Conservation (phyloP, 2,329 filamentous ascomycete species). For the Alternaria arbusti region DNA sequence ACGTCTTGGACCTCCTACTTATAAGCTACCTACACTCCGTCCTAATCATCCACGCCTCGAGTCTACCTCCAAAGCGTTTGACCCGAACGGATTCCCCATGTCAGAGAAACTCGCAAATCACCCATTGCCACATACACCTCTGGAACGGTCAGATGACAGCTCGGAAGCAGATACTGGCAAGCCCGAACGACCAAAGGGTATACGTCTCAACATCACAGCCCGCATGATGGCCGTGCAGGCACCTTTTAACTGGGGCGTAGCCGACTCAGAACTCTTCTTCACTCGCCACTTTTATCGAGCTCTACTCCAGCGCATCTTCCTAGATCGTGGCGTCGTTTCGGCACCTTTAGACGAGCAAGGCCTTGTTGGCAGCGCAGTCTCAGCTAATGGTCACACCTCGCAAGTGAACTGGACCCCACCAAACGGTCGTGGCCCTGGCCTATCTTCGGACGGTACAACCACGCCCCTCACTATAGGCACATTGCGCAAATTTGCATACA, state of each 20-base stretch:
- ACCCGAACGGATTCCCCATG: conserved; percentile 95
- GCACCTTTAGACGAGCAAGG: conserved; percentile 52
- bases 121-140: conserved; percentile 31
- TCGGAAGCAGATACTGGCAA: conserved; percentile 14
- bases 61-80: conserved; percentile 72
- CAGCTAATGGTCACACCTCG: conserved; percentile 41
- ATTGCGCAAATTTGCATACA: conserved; percentile 79
- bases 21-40: conserved; percentile 80
- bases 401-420: conserved; percentile 45
- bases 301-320: conserved; percentile 87
- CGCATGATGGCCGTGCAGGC: conserved; percentile 99
- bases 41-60: conserved; percentile 74
- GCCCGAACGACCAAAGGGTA: conserved; percentile 54
- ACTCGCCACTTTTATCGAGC: conserved; percentile 91
- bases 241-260: conserved; percentile 84
- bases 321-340: conserved; percentile 79
- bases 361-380: conserved; percentile 48
- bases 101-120: conserved; percentile 69
- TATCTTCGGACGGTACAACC: conserved; percentile 61
- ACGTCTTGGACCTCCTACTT: conserved; percentile 82
- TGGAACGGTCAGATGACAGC: not conserved
- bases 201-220: conserved; percentile 92
- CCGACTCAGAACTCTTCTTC: conserved; percentile 87
- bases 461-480: conserved; percentile 87
- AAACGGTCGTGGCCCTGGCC: conserved; percentile 57